These are phyloP conservation scores for Candida sanyaensis DNA, from an alignment of 1,139 yeast genomes.

Conservation along the genomic window DNA sequence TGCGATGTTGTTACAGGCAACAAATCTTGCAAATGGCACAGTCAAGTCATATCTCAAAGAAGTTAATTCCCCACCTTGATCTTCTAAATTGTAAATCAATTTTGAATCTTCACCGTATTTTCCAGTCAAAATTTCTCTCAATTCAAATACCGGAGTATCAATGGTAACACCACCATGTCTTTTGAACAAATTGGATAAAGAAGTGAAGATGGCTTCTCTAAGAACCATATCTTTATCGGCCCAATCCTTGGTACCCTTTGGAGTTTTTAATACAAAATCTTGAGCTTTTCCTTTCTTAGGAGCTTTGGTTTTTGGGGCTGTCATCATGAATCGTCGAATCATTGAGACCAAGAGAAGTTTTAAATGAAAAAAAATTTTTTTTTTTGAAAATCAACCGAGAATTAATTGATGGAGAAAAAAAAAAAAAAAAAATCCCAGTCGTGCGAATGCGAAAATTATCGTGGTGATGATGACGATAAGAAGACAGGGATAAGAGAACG, in stretches of 20 bases:
- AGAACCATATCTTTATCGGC: conserved; percentile 96
- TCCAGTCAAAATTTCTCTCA: conserved; percentile 92
- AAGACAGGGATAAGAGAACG: too few species aligned
- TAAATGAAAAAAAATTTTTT: conserved; percentile 9
- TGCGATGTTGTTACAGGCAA: conserved; percentile 90
- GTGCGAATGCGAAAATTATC: too few species aligned
- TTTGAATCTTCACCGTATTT: conserved; percentile 98
- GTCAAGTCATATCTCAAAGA: conserved; percentile 94
- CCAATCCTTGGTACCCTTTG: conserved; percentile 99
- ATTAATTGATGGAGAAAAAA: background rate
- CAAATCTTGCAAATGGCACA: conserved; percentile 95
- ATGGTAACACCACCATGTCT: conserved; percentile 98
- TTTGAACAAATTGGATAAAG: conserved; percentile 74
- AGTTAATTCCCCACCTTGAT: conserved; percentile 97
- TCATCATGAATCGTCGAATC: background rate
- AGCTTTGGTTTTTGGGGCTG: conserved; percentile 1
- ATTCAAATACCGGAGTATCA: conserved; percentile 96
- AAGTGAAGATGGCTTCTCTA: conserved; percentile 80
- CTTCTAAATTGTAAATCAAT: conserved; percentile 90
- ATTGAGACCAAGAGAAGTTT: background rate
- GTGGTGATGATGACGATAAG: too few species aligned
- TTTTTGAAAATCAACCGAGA: background rate
- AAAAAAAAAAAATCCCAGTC: too few species aligned
- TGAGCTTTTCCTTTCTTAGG: conserved; percentile 35
- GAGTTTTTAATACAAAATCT: conserved; percentile 79